These are phyloP conservation scores for Starmerella stellata DNA, from an alignment of 805 yeast species.

Conservation along the genomic window DNA sequence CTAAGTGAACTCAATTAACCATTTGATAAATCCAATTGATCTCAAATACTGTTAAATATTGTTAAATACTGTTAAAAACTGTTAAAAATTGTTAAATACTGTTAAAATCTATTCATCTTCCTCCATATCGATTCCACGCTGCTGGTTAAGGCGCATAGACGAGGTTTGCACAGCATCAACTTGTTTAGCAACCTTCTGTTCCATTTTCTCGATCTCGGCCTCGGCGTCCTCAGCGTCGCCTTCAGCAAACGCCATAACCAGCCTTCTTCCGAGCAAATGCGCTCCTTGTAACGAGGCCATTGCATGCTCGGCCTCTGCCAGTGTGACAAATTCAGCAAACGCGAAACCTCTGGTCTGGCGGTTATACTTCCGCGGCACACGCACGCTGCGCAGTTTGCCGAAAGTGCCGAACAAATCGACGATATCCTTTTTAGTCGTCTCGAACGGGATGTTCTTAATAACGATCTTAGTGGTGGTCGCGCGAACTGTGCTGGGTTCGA, in stretches of 20 bases:
- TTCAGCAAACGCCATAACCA: constrained; percentile 85
- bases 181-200: constrained; percentile 65
- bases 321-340: constrained; percentile 73
- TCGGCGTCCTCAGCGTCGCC: constrained; percentile 69
- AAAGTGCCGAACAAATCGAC: constrained; percentile 82
- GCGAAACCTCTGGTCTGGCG: constrained; percentile 94
- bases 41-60: no score
- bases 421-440: constrained; percentile 83
- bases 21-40: no score
- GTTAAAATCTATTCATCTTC: no score
- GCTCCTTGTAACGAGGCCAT: constrained; percentile 89
- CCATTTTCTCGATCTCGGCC: constrained; percentile 80
- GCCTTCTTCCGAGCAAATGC: constrained; percentile 84
- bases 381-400: constrained; percentile 83
- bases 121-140: constrained; percentile 33
- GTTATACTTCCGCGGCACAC: constrained; percentile 93
- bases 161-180: constrained; percentile 59
- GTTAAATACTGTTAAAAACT: no score
- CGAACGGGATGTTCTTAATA: constrained; percentile 93
- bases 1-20: no score
- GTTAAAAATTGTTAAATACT: no score
- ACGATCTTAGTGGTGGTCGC: constrained; percentile 41
- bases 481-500: constrained; percentile 16
- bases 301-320: constrained; percentile 85
- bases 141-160: constrained; percentile 50